Conservation (phyloP, 345 rosid genomes). For the Citrus inodora region DNA sequence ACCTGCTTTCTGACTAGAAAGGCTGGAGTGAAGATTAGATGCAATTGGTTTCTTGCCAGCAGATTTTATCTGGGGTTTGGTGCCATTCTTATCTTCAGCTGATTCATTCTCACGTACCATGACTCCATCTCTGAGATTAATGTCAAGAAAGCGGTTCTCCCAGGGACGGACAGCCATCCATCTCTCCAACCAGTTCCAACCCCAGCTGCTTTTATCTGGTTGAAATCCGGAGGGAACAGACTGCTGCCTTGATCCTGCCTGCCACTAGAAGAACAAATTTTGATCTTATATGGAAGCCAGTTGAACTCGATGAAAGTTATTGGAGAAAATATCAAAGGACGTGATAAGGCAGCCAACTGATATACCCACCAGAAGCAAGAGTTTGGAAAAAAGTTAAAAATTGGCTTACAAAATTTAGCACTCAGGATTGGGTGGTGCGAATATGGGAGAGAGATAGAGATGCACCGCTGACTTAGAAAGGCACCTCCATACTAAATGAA, state of each 20-base stretch:
- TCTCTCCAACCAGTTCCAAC: slow-evolving; percentile 99
- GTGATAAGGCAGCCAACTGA: neutral
- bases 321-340: neutral
- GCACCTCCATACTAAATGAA: neutral
- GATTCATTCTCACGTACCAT: slow-evolving; percentile 49
- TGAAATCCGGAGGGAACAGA: slow-evolving; percentile 60
- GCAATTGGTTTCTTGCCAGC: slow-evolving; percentile 45
- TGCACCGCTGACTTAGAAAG: neutral
- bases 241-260: slow-evolving; percentile 82
- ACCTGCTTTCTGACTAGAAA: slow-evolving; percentile 58
- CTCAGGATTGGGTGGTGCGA: slow-evolving; percentile 1
- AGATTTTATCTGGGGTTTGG: slow-evolving; percentile 49
- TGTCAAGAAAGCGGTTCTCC: slow-evolving; percentile 97
- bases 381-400: neutral
- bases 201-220: slow-evolving; percentile 99
- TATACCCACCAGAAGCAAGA: neutral
- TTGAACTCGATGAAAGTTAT: neutral
- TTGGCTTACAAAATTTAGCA: too few species aligned
- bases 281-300: neutral
- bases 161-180: slow-evolving; percentile 99
- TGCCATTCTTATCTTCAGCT: slow-evolving; percentile 41
- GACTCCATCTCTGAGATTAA: slow-evolving; percentile 74
- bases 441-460: neutral
- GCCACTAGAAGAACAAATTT: slow-evolving; percentile 65
- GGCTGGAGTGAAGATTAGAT: slow-evolving; percentile 37